Base-by-base conservation (phyloP, 768 basidiomycete genomes). In the Boletus coccyginus region DNA sequence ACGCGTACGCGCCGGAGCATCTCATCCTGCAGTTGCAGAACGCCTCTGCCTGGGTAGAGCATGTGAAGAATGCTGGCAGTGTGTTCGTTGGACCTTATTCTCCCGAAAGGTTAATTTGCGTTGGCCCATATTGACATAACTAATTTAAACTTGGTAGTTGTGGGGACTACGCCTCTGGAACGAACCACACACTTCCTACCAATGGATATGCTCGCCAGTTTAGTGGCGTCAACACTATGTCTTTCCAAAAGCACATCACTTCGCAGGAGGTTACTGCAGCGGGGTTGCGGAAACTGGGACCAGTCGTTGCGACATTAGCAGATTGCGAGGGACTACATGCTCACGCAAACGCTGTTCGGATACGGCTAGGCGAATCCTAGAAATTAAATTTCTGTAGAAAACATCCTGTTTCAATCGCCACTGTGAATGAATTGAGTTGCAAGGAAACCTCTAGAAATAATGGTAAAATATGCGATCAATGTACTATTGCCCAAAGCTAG, bases 211-310 rank as follows among this genome's bases (percentile, higher is more conserved):
- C 97, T 24, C 86, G 93, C 48, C 97, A 98, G 70, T 99, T 95
- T 77, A 97, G 94, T 62, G 97, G 97, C 6, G 97, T 99, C 62
- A 98, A 96, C 76, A 98, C 96, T 1, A 77, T 83, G 10, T 94
- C 94, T 2, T 99, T 98, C 88, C 95, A 98, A 70, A 99, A 99
- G 73, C 90, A 98, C 71, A 98, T 98, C 64, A 99, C 97, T 14
- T 94, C 93, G 7, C 97, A 98, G 70, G 90, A 97, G 70, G 83
- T 98, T 24, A 90, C 94, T 11, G 71, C 77, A 17, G 83, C 80
- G 7, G 97, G 97, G 16, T 77, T 99, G 53, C 77, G 78, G 62
- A 75, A 63, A 13, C 78, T 99, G 33, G 97, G 97, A 5, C 97
- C 97, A 12, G 75, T 88, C 13, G 96, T 98, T 7, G 88, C 82